phyloP scores from a whole-genome alignment of 805 yeast genomes.

The Candida odintsovae region DNA sequence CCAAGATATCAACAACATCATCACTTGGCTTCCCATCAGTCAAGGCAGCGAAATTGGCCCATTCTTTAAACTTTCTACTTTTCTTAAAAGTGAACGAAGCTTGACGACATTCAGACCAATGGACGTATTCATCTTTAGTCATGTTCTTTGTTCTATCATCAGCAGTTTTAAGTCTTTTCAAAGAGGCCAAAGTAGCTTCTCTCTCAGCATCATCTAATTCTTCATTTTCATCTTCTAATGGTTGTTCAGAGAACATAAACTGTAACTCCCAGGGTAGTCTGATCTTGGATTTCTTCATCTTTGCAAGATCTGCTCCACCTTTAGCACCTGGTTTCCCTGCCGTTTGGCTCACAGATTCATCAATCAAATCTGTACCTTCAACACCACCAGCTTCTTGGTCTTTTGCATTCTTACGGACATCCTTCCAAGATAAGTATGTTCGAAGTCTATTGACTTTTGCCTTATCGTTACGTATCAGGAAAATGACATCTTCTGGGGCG shows the following conservation, averaged over 20 bases:
- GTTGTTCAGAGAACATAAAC: constrained; percentile 90
- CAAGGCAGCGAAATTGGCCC: constrained; percentile 84
- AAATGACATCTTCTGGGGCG: constrained; percentile 89
- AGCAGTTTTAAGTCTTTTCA: constrained; percentile 83
- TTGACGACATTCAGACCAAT: constrained; percentile 98
- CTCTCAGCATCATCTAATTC: constrained; percentile 82
- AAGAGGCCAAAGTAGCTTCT: constrained; percentile 83
- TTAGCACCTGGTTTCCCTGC: constrained; percentile 29
- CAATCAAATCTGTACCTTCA: constrained; percentile 47
- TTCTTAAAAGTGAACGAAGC: constrained; percentile 95
- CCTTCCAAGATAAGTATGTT: constrained; percentile 95
- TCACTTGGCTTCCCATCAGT: constrained; percentile 92
- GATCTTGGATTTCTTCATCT: constrained; percentile 69
- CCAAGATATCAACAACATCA: constrained; percentile 93
- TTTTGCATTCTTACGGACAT: constrained; percentile 77
- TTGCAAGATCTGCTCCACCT: constrained; percentile 39
- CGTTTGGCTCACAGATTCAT: constrained; percentile 28
- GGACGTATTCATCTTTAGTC: constrained; percentile 97
- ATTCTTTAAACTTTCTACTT: constrained; percentile 89
- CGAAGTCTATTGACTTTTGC: constrained; percentile 90
- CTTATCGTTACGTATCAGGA: constrained; percentile 83
- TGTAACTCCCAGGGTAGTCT: constrained; percentile 93
- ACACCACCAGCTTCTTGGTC: constrained; percentile 60
- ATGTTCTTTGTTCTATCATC: constrained; percentile 89
- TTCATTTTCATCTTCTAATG: constrained; percentile 62